Percentiles rank a stretch among this genome's conserved stretches.
Evolutionary conservation across 352 stramenopile species (phyloP).

Genomic region (Phytophthora aleatoria): DNA sequence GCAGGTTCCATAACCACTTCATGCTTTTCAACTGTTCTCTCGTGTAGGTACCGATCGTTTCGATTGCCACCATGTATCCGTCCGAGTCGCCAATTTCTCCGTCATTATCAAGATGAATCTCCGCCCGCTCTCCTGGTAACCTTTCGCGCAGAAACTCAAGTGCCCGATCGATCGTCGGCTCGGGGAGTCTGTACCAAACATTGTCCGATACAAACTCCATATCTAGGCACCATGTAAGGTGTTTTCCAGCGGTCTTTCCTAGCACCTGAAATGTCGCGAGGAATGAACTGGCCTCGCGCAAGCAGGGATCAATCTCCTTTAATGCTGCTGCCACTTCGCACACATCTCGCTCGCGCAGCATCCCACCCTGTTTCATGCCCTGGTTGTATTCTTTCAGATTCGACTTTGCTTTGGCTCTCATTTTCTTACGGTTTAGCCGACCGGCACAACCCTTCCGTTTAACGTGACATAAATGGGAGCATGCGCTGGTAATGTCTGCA

Average conservation of each 20-base stretch:
- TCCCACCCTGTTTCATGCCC: not conserved
- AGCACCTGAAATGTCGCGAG: not conserved
- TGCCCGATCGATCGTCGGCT: not conserved
- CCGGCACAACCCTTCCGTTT: not conserved
- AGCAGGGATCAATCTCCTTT: not conserved
- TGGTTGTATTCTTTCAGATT: slow-evolving; percentile 14
- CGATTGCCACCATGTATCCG: not conserved
- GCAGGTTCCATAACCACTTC: slow-evolving; percentile 19
- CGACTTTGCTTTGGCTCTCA: slow-evolving; percentile 1
- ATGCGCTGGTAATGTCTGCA: not conserved
- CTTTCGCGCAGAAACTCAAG: slow-evolving; percentile 2
- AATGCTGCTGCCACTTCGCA: not conserved
- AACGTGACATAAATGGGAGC: not conserved
- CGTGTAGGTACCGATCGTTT: slow-evolving; percentile 4
- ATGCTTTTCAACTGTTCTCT: slow-evolving; percentile 10
- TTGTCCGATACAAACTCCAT: not conserved
- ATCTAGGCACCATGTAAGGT: not conserved
- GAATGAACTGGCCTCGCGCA: not conserved
- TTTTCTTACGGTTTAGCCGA: slow-evolving; percentile 7
- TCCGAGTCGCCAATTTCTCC: not conserved
- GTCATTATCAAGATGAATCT: not conserved
- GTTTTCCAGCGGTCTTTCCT: not conserved
- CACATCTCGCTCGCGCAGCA: not conserved
- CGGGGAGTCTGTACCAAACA: slow-evolving; percentile 5
- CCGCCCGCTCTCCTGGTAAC: not conserved